phyloP scores from a whole-genome alignment of 2,329 filamentous ascomycete species.

The Epichloe aotearoae region DNA sequence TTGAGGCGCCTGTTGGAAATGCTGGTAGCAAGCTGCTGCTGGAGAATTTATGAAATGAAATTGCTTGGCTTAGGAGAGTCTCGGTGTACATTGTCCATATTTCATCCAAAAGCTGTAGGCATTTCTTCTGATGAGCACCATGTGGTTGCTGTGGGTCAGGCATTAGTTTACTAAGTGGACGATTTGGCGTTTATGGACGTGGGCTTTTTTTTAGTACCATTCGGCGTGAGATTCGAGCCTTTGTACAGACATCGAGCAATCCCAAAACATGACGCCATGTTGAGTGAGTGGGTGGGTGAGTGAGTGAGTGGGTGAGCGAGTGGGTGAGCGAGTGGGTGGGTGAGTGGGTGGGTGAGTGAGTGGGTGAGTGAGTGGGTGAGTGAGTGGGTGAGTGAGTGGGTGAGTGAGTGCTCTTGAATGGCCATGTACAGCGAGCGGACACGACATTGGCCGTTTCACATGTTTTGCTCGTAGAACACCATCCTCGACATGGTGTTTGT shows the following conservation, averaged over 20 bases:
- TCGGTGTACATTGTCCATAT: neutral
- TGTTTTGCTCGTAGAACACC: neutral
- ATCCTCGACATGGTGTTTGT: neutral
- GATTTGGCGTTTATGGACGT: neutral
- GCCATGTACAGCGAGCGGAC: neutral
- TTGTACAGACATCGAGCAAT: neutral
- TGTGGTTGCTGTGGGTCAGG: neutral
- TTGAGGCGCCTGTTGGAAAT: constrained; percentile 40
- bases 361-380: no score
- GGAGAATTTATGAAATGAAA: constrained; percentile 35
- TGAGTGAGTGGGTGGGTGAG: no score
- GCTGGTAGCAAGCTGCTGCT: constrained; percentile 48
- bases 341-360: neutral
- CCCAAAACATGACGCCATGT: no score
- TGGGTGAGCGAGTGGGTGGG: neutral
- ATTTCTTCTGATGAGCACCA: neutral
- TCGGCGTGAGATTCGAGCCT: neutral
- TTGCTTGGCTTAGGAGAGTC: neutral
- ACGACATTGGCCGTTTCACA: neutral
- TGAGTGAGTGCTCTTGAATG: neutral
- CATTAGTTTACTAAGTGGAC: constrained; percentile 1
- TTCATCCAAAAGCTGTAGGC: neutral
- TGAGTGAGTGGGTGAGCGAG: neutral
- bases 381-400: neutral
- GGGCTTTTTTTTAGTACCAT: neutral